Evolutionary conservation across 2,329 filamentous ascomycete species (phyloP), one percentile per base, ranked within the genome.

Genomic region (Calcarisporium arbuscula): DNA sequence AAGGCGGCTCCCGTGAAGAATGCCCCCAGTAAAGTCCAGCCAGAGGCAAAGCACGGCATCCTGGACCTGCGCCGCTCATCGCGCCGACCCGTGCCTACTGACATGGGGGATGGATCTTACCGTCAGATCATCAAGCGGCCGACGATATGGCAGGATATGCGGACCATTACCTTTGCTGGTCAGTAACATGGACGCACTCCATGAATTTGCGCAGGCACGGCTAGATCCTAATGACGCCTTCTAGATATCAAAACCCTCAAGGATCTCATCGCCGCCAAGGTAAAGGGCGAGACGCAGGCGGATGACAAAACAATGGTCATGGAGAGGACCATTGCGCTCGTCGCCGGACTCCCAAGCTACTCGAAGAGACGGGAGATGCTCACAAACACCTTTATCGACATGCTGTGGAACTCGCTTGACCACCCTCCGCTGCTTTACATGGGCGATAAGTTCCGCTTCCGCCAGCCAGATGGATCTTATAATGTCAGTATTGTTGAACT

Each of bases 221-320:
- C 6, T 19, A 6, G 4, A 11, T 22, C 28, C 44, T 51, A 18
- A 51, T 20, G 58, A 23, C 49, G 57, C 6, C 4, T 8, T n/a
- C n/a, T 19, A 66, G 82, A 86, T 44, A 52, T 82, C 28, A 71
- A 72, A 47, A 85, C 82, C 0, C 60, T 86, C 14, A 56, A 73
- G 28, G 65, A 73, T 5, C 60, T 86, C 23, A 62, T 85, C 38
- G 70, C 72, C 35, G 68, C 63, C 41, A 79, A 85, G 57, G 56
- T 79, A 20, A 80, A 74, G 46, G 79, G 82, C 2, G 69, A 71
- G 38, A 65, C 74, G 30, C 65, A 80, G 9, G 58, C 76, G 5
- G 80, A 90, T 48, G 85, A 90, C 62, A 84, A 82, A 60, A 83
- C 79, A 2, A 83, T 85, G 68, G 64, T 86, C 28, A 85, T 87